These are phyloP conservation scores for Amniculicola lignicola DNA, from an alignment of 495 filamentous ascomycete genomes.

Conservation along the genomic window DNA sequence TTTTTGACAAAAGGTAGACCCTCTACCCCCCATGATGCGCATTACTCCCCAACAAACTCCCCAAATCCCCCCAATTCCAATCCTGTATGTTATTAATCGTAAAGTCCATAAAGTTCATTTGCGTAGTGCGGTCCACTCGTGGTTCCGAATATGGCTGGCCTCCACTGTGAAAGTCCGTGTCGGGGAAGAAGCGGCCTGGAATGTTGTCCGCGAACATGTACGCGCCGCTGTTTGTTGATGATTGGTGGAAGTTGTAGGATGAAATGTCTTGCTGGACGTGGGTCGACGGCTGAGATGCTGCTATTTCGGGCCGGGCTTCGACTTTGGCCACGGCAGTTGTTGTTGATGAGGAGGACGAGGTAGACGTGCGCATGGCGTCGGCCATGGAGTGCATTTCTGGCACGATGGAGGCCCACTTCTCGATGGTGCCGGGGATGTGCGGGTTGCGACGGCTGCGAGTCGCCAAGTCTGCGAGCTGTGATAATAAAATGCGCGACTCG, in stretches of 20 bases:
- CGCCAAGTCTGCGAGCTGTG: conserved; percentile 22
- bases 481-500: conserved; percentile 18
- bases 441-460: conserved; percentile 13
- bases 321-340: background rate
- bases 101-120: conserved; percentile 28
- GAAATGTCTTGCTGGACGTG: no score
- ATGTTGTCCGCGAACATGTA: conserved; percentile 19
- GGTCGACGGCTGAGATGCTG: background rate
- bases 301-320: background rate
- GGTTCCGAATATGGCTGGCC: background rate
- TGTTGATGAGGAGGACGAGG: background rate
- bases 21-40: background rate
- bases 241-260: conserved; percentile 4
- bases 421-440: conserved; percentile 28
- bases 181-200: conserved; percentile 2
- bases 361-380: conserved; percentile 2
- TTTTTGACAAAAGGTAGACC: background rate
- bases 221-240: conserved; percentile 17
- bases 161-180: background rate
- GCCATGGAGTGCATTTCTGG: conserved; percentile 23
- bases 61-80: conserved; percentile 28
- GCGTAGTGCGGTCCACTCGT: conserved; percentile 4
- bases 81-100: conserved; percentile 25
- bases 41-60: conserved; percentile 13
- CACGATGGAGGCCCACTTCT: conserved; percentile 22